A percentile compares a stretch with the other conserved stretches of the same genome.
These are phyloP conservation scores for Cupressus sempervirens DNA, from an alignment of 75 land plant species.

Conservation along the genomic window DNA sequence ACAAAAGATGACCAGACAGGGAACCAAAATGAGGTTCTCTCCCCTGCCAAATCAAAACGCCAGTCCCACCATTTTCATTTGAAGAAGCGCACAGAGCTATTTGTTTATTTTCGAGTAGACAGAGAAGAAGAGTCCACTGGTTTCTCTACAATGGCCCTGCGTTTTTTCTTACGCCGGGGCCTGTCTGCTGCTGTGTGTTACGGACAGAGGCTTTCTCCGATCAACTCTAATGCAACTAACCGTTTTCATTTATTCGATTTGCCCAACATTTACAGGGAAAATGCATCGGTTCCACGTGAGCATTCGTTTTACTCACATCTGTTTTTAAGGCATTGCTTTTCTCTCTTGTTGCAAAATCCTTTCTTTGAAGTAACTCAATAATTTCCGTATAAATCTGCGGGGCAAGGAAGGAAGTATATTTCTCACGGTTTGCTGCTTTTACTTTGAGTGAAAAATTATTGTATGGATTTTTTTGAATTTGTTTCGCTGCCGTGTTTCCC, in stretches of 20 bases:
- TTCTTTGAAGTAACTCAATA: no score
- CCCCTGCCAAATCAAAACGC: no score
- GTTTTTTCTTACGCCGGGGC: background rate
- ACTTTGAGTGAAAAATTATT: background rate
- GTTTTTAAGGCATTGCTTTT: background rate
- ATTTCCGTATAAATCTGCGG: no score
- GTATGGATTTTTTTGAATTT: background rate
- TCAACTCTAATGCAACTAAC: background rate
- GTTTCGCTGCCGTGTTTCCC: background rate
- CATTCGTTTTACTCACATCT: background rate
- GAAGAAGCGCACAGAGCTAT: no score
- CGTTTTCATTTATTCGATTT: background rate
- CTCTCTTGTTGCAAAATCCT: no score
- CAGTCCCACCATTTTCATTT: no score
- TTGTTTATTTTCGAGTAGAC: no score
- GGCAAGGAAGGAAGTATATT: background rate
- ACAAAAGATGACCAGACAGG: no score
- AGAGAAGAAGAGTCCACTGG: no score
- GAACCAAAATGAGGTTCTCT: no score
- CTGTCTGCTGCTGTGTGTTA: background rate
- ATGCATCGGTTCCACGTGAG: background rate
- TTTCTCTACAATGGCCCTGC: background rate
- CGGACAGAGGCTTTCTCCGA: background rate
- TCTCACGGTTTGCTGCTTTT: background rate
- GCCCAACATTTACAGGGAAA: background rate